Evolutionary conservation across 2,329 filamentous ascomycete species (phyloP).

Genomic region (Penicillium sp.): DNA sequence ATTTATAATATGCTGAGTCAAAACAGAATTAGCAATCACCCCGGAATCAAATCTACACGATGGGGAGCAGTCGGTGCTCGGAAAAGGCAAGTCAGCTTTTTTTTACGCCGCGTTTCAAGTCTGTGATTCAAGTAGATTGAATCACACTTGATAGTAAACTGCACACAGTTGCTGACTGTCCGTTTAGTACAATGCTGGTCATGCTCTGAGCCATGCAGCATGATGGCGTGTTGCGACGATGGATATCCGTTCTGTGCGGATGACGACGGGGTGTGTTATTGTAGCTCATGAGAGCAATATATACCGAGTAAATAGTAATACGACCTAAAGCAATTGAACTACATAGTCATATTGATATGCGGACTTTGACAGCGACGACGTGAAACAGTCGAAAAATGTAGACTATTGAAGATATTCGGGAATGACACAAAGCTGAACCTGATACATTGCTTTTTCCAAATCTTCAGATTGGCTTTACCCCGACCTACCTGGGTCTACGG

Average conservation of each 20-base stretch:
- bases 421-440: no score
- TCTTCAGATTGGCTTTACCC: no score
- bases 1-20: no score
- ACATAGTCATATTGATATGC: neutral
- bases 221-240: constrained; percentile 13
- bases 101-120: neutral
- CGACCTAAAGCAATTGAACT: neutral
- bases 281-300: constrained; percentile 10
- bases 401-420: neutral
- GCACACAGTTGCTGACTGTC: neutral
- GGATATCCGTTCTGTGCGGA: constrained; percentile 11
- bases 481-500: no score
- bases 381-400: neutral
- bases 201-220: constrained; percentile 11
- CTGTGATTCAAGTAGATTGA: neutral
- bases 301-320: neutral
- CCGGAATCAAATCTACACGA: neutral
- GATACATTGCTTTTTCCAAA: neutral
- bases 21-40: neutral
- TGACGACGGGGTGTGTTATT: constrained; percentile 7
- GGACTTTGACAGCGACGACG: neutral
- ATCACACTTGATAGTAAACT: neutral
- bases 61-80: neutral
- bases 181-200: constrained; percentile 10
- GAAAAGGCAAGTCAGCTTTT: neutral